phyloP scores from a whole-genome alignment of 371 early-diverging fungal species.

The Rozella allomycis region DNA sequence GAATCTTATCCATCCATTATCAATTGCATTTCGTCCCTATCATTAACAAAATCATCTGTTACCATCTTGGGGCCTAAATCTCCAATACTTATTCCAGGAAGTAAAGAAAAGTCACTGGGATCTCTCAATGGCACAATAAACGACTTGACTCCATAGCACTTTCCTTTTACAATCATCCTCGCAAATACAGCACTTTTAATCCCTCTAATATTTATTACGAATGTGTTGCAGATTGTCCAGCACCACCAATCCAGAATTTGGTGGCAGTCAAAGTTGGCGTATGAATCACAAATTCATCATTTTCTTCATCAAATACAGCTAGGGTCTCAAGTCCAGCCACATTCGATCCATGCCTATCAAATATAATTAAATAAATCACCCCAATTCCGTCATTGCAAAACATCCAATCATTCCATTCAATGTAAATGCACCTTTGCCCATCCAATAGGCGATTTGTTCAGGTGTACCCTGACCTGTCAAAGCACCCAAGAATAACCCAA shows the following conservation, averaged over 20 bases:
- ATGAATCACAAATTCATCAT: slow-evolving; percentile 1
- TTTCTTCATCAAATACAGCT: not conserved
- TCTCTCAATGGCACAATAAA: slow-evolving; percentile 49
- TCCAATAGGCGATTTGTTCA: slow-evolving; percentile 67
- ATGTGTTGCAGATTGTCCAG: slow-evolving; percentile 62
- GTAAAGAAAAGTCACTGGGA: slow-evolving; percentile 25
- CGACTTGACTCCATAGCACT: slow-evolving; percentile 52
- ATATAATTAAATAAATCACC: slow-evolving; percentile 11
- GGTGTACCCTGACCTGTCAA: slow-evolving; percentile 68
- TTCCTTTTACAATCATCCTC: slow-evolving; percentile 48
- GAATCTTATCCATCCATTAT: slow-evolving; percentile 66
- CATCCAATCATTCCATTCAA: slow-evolving; percentile 61
- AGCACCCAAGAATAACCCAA: slow-evolving; percentile 69
- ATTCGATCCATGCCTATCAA: slow-evolving; percentile 2
- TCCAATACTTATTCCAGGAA: slow-evolving; percentile 42
- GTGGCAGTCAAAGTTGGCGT: slow-evolving; percentile 1
- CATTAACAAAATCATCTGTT: slow-evolving; percentile 5
- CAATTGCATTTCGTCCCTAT: slow-evolving; percentile 46
- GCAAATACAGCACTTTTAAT: slow-evolving; percentile 66
- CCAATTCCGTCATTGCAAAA: slow-evolving; percentile 79
- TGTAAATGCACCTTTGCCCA: slow-evolving; percentile 58
- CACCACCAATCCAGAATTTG: slow-evolving; percentile 11
- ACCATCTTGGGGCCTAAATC: slow-evolving; percentile 45
- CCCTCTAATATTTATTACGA: too few species aligned
- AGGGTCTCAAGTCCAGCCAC: not conserved